phyloP scores from a whole-genome alignment of 2,329 filamentous ascomycete genomes.

The Aspergillus neoniger region DNA sequence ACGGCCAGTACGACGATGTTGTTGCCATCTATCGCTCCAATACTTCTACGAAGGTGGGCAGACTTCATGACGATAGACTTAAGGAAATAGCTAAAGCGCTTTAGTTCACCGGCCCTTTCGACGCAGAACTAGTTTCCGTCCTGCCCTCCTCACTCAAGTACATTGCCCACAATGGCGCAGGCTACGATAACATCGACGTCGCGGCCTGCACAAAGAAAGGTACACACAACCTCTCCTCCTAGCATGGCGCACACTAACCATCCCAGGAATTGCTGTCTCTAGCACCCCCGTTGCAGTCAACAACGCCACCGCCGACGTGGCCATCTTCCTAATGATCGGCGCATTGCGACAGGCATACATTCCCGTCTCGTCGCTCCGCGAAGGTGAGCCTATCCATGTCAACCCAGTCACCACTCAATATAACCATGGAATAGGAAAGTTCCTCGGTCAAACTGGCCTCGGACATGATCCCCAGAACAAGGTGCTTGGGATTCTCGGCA shows the following conservation, averaged over 20 bases:
- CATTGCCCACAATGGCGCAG: slow-evolving; percentile 59
- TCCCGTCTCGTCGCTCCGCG: slow-evolving; percentile 44
- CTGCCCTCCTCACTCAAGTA: slow-evolving; percentile 51
- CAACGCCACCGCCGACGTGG: slow-evolving; percentile 50
- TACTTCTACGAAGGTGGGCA: slow-evolving; percentile 48
- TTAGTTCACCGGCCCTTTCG: slow-evolving; percentile 50
- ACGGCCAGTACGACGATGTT: slow-evolving; percentile 58
- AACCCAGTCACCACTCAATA: neutral
- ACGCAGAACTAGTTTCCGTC: slow-evolving; percentile 49
- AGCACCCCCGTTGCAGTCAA: slow-evolving; percentile 51
- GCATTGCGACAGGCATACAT: slow-evolving; percentile 48
- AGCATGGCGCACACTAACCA: neutral
- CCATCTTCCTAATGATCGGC: slow-evolving; percentile 52
- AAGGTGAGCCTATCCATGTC: slow-evolving; percentile 29
- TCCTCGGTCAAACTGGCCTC: slow-evolving; percentile 44
- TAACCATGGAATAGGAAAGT: slow-evolving; percentile 34
- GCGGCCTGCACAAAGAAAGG: slow-evolving; percentile 52
- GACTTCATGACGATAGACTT: too few species aligned
- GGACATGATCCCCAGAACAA: slow-evolving; percentile 51
- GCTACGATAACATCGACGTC: slow-evolving; percentile 63
- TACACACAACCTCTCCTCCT: slow-evolving; percentile 6
- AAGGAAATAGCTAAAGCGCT: too few species aligned
- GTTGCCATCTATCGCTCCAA: slow-evolving; percentile 62
- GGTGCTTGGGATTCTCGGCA: slow-evolving; percentile 49
- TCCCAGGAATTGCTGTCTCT: slow-evolving; percentile 42